phyloP scores from a whole-genome alignment of 75 land plant genomes.

The Cupressus sempervirens region DNA sequence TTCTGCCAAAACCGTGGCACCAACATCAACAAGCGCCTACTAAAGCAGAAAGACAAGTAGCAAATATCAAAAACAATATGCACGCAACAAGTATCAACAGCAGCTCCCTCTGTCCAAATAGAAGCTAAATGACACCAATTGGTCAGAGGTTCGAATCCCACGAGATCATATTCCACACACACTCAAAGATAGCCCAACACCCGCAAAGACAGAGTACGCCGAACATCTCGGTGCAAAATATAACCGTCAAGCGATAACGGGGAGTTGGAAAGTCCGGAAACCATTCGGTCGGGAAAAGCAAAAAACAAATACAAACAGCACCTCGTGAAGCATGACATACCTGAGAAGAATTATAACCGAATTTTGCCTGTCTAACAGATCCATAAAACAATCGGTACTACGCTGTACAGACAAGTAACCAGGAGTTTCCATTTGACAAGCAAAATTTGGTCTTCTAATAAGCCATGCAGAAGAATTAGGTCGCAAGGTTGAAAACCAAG shows the following conservation, averaged over 20 bases:
- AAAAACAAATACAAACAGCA: background rate
- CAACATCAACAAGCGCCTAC: background rate
- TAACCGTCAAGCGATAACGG: background rate
- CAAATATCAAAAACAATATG: background rate
- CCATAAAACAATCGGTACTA: background rate
- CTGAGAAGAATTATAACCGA: background rate
- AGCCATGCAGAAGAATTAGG: background rate
- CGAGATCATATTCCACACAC: background rate
- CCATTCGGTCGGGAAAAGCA: background rate
- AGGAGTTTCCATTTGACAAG: background rate
- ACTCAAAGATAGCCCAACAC: background rate
- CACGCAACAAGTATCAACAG: background rate
- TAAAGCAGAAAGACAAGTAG: background rate
- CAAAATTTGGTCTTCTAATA: background rate
- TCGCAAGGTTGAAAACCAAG: background rate
- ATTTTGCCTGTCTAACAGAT: background rate
- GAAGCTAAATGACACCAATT: background rate
- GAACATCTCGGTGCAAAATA: background rate
- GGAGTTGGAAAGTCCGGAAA: background rate
- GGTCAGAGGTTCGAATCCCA: background rate
- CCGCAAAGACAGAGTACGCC: background rate
- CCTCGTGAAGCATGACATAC: background rate
- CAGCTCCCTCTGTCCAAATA: background rate
- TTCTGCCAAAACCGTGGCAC: background rate
- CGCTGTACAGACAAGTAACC: background rate